Base-by-base conservation (phyloP, 306 rosid genomes). In the Vigna angularis region DNA sequence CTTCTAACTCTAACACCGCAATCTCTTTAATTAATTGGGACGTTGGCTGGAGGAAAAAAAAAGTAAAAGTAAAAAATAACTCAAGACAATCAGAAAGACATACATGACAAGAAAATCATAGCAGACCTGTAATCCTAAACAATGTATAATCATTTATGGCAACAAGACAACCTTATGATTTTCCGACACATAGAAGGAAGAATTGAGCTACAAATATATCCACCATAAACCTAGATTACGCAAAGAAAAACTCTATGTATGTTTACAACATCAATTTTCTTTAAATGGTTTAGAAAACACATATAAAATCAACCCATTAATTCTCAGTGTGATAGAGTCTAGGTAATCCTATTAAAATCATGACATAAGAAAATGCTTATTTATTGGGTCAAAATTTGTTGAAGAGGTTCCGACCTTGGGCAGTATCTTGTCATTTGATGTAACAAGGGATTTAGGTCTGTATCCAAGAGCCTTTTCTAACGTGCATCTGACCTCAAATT, bases 1-100 rank as follows among this genome's bases (percentile, higher is more conserved):
- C 98, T 88, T 95, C 98, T 82, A 91, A 84, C 83, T 95, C 99
- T 74, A 95, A 66, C 15, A 95, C 89, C 2, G 98, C 93, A 69
- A 95, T 89, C 83, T 95, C 98, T 80, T 90, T 95, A 13, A 95
- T 90, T 66, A 95, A 80, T 70, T 93, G 89, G 40, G 91, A 84
- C 38, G 97, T 91, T 66, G 94, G 91, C 99, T 95, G 96, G 73
- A 84, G 64, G 86, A 64, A 74, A 69, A 65, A 51, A 72, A 51
- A 67, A 26, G 57, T 38, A 38, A 62, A 70, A 20, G 2, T 42
- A 42, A 11, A 26, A 26, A 4, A 56, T 61, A 44, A 5, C 15
- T 28, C 47, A 18, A 63, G 44, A 40, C 76, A 73, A 78, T 66
- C 65, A 58, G 38, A 48, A 38, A 65, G 49, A 68, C 30, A 48